A percentile compares a stretch with the other conserved stretches of the same genome.
Evolutionary conservation across 495 filamentous ascomycete genomes (phyloP).

Genomic region (Penicillium paradoxum): DNA sequence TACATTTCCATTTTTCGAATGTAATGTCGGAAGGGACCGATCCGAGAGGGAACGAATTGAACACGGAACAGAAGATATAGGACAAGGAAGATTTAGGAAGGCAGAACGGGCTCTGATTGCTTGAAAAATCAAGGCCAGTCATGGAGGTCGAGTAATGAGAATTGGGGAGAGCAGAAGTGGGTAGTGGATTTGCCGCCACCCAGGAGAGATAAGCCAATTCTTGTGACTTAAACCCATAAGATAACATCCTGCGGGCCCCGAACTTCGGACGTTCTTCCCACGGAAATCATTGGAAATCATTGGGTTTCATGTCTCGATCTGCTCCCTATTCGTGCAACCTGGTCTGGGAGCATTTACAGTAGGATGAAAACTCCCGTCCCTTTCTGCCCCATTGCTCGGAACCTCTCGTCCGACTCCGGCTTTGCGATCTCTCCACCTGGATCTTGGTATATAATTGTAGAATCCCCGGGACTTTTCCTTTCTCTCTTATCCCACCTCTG

Average conservation of each 20-base stretch:
- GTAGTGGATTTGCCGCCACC: conserved; percentile 19
- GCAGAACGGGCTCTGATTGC: neutral
- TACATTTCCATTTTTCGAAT: conserved; percentile 4
- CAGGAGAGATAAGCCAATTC: conserved; percentile 31
- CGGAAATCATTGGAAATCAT: conserved; percentile 16
- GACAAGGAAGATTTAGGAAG: conserved; percentile 8
- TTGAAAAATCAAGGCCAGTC: neutral
- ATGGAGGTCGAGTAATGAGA: conserved; percentile 1
- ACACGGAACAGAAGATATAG: neutral
- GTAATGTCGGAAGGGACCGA: conserved; percentile 24
- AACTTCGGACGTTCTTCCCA: conserved; percentile 35
- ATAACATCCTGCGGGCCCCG: conserved; percentile 31
- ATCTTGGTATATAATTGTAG: conserved; percentile 17
- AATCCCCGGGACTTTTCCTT: conserved; percentile 2
- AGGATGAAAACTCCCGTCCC: conserved; percentile 3
- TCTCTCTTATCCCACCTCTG: conserved; percentile 14
- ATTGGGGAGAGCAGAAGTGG: neutral
- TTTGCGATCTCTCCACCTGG: conserved; percentile 12
- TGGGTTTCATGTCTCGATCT: neutral
- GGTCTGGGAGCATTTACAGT: too few relatives aligned
- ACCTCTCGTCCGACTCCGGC: conserved; percentile 37
- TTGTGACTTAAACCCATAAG: conserved; percentile 41
- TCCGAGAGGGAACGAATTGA: conserved; percentile 13
- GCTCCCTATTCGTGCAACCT: conserved; percentile 2
- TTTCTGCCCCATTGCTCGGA: conserved; percentile 13